A percentile compares a stretch with the other conserved stretches of the same genome.
These are phyloP conservation scores for Lagenaria siceraria DNA, from an alignment of 306 rosid species.

Conservation along the genomic window DNA sequence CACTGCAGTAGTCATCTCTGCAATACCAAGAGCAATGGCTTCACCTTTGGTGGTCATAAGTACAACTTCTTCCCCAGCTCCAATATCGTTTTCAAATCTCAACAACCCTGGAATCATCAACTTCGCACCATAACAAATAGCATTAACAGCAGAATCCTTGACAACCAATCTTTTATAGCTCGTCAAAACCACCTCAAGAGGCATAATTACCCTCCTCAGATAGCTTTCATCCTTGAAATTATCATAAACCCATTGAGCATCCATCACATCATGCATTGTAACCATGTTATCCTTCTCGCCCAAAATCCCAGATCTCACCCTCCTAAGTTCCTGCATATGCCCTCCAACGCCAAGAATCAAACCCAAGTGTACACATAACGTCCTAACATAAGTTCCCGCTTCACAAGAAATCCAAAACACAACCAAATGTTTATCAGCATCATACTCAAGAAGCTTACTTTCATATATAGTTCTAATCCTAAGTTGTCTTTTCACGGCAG, in stretches of 20 bases:
- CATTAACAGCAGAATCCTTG: constrained; percentile 81
- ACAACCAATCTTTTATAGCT: constrained; percentile 75
- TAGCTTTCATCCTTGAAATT: constrained; percentile 56
- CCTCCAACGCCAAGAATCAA: constrained; percentile 73
- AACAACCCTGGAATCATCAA: constrained; percentile 76
- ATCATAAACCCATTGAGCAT: constrained; percentile 74
- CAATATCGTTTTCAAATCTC: constrained; percentile 70
- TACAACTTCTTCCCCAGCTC: constrained; percentile 69
- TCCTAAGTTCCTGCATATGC: constrained; percentile 85
- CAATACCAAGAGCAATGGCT: constrained; percentile 75
- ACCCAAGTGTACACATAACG: constrained; percentile 78
- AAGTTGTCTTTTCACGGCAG: constrained; percentile 79
- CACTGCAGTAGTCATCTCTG: constrained; percentile 82
- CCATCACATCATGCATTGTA: constrained; percentile 80
- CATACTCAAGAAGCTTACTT: constrained; percentile 80
- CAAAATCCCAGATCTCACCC: constrained; percentile 70
- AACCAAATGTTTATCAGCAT: constrained; percentile 52
- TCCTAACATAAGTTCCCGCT: constrained; percentile 82
- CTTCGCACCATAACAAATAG: constrained; percentile 83
- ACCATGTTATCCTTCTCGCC: constrained; percentile 92
- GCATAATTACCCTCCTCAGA: constrained; percentile 75
- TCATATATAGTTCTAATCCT: constrained; percentile 80
- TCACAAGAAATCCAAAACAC: constrained; percentile 66
- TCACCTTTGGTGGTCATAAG: constrained; percentile 81
- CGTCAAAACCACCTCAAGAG: constrained; percentile 54